phyloP scores from a whole-genome alignment of 495 filamentous ascomycete species.

The Diplogelasinospora grovesii region DNA sequence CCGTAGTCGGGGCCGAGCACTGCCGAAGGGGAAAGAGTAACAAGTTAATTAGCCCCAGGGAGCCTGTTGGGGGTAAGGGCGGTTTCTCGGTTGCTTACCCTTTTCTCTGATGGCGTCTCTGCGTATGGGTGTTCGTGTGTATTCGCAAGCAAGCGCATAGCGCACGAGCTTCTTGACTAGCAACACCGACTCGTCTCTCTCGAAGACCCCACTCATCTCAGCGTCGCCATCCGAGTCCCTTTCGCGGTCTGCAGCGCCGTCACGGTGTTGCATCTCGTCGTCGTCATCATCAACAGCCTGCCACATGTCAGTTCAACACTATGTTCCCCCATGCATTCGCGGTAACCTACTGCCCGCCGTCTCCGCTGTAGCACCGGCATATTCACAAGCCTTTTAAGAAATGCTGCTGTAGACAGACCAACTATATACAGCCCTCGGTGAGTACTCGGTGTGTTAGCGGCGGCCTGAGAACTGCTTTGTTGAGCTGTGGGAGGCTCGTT shows the following conservation, averaged over 20 bases:
- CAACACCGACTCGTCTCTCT: conserved; percentile 37
- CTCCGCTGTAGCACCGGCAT: conserved; percentile 1
- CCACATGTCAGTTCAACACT: conserved; percentile 2
- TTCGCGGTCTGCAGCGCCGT: conserved; percentile 12
- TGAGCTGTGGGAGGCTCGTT: too few species aligned
- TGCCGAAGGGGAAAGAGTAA: conserved; percentile 11
- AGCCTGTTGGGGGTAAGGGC: background rate
- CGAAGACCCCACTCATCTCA: conserved; percentile 30
- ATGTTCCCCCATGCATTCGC: too few species aligned
- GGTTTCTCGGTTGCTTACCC: conserved; percentile 31
- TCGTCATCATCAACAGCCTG: conserved; percentile 15
- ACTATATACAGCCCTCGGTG: too few species aligned
- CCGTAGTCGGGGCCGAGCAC: conserved; percentile 48
- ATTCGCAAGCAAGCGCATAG: conserved; percentile 85
- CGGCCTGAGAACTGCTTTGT: too few species aligned
- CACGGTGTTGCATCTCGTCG: conserved; percentile 16
- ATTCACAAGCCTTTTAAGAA: too few species aligned
- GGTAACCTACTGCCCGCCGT: conserved; percentile 8
- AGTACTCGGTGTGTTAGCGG: too few species aligned
- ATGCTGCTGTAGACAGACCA: too few species aligned
- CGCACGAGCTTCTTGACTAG: conserved; percentile 85
- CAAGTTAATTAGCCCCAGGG: conserved; percentile 6
- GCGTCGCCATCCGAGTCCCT: conserved; percentile 33
- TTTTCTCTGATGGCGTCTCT: conserved; percentile 73
- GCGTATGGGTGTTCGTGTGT: conserved; percentile 68